These are phyloP conservation scores for Escovopsis sp. DNA, from an alignment of 2,329 filamentous ascomycete genomes.

Conservation along the genomic window DNA sequence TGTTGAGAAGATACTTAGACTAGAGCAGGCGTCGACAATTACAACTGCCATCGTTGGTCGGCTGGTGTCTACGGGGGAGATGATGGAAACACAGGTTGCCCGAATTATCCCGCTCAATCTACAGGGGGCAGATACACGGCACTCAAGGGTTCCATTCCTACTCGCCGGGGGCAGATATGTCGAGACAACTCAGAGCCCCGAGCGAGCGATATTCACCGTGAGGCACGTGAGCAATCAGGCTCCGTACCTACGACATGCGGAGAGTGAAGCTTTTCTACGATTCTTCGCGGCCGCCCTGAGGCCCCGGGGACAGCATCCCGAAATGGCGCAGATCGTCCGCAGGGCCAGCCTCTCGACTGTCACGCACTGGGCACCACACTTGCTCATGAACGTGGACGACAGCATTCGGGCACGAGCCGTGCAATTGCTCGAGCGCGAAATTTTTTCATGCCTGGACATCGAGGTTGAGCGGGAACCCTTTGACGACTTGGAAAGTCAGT, in stretches of 20 bases:
- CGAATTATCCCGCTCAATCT: conserved; percentile 39
- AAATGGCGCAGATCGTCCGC: conserved; percentile 10
- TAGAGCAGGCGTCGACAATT: conserved; percentile 39
- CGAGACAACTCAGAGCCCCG: conserved; percentile 20
- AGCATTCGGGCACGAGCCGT: conserved; percentile 28
- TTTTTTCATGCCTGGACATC: conserved; percentile 10
- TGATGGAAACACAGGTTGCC: conserved; percentile 37
- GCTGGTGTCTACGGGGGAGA: conserved; percentile 37
- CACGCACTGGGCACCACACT: conserved; percentile 35
- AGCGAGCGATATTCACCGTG: conserved; percentile 24
- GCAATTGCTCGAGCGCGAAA: conserved; percentile 25
- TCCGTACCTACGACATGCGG: conserved; percentile 27
- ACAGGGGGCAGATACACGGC: conserved; percentile 25
- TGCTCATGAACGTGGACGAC: conserved; percentile 33
- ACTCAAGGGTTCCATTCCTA: conserved; percentile 40
- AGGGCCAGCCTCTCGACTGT: conserved; percentile 13
- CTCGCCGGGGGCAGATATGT: conserved; percentile 42
- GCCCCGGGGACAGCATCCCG: conserved; percentile 15
- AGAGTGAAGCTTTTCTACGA: conserved; percentile 28
- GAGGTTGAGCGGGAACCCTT: too few species aligned
- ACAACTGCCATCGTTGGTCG: conserved; percentile 42
- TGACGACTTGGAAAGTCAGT: too few species aligned
- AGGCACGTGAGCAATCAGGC: conserved; percentile 30
- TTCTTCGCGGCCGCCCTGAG: conserved; percentile 22
- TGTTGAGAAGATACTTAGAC: conserved; percentile 48